phyloP scores from a whole-genome alignment of 1,139 yeast species.

The Yamadazyma siamensis region DNA sequence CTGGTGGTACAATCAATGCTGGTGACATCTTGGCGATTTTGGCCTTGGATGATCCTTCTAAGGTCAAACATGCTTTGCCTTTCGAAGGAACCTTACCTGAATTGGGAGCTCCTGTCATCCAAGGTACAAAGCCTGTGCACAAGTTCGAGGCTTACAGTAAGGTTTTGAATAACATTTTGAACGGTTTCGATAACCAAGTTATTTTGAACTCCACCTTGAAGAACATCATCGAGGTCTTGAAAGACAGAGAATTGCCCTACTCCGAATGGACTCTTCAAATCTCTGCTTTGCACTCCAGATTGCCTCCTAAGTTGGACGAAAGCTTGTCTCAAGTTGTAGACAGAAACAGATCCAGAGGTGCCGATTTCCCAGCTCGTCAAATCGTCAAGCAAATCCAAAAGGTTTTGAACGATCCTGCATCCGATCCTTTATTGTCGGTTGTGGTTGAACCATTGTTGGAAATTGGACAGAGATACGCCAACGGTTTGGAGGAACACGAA shows the following conservation, averaged over 20 bases:
- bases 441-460: slow-evolving; percentile 70
- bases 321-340: slow-evolving; percentile 63
- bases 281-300: slow-evolving; percentile 88
- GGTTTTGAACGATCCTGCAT: slow-evolving; percentile 46
- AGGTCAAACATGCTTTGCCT: slow-evolving; percentile 95
- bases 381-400: slow-evolving; percentile 59
- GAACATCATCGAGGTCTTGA: slow-evolving; percentile 66
- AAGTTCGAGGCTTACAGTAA: slow-evolving; percentile 57
- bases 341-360: slow-evolving; percentile 62
- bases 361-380: slow-evolving; percentile 93
- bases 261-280: slow-evolving; percentile 87
- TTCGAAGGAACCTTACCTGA: slow-evolving; percentile 93
- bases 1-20: slow-evolving; percentile 94
- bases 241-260: slow-evolving; percentile 80
- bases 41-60: slow-evolving; percentile 93
- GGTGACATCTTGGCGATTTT: slow-evolving; percentile 96
- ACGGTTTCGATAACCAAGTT: slow-evolving; percentile 93
- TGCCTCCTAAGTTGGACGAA: slow-evolving; percentile 74
- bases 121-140: slow-evolving; percentile 83
- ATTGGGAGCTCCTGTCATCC: slow-evolving; percentile 75
- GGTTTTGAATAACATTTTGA: slow-evolving; percentile 72
- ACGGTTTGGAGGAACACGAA: slow-evolving; percentile 84
- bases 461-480: slow-evolving; percentile 65
- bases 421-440: slow-evolving; percentile 49
- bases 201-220: slow-evolving; percentile 82